phyloP scores from a whole-genome alignment of 768 basidiomycete genomes.

The Termitomyces sp. region DNA sequence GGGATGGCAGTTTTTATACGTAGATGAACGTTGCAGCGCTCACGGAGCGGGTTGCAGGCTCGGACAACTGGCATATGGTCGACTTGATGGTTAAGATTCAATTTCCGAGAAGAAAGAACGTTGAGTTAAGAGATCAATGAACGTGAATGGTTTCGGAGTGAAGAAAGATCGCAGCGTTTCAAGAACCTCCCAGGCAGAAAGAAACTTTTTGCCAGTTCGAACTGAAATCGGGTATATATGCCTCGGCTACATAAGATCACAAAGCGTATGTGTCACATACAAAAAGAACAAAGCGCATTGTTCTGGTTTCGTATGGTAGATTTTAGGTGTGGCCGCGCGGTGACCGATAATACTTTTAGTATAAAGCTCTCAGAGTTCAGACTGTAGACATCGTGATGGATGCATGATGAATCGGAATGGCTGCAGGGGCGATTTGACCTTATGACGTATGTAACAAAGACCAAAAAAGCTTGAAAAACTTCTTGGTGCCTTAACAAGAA shows the following conservation, averaged over 20 bases:
- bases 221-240: not conserved
- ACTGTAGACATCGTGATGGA: no score
- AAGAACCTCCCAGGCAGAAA: not conserved
- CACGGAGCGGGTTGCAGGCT: slow-evolving; percentile 17
- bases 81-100: not conserved
- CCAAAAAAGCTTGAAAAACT: no score
- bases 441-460: no score
- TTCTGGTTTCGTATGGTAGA: no score
- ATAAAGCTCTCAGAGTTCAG: no score
- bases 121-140: not conserved
- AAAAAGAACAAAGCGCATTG: not conserved
- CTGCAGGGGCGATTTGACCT: not conserved
- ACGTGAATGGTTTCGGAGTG: not conserved
- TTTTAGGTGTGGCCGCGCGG: not conserved
- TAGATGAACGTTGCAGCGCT: slow-evolving; percentile 19
- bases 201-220: not conserved
- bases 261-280: not conserved
- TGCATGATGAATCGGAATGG: no score
- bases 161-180: not conserved
- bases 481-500: not conserved
- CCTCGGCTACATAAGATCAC: not conserved
- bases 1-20: slow-evolving; percentile 17
- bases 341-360: not conserved
- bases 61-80: slow-evolving; percentile 14
- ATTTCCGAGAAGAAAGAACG: no score